A percentile compares a stretch with the other conserved stretches of the same genome.
phyloP scores from a whole-genome alignment of 2,329 filamentous ascomycete genomes.

The Sclerotiophoma versabilis region DNA sequence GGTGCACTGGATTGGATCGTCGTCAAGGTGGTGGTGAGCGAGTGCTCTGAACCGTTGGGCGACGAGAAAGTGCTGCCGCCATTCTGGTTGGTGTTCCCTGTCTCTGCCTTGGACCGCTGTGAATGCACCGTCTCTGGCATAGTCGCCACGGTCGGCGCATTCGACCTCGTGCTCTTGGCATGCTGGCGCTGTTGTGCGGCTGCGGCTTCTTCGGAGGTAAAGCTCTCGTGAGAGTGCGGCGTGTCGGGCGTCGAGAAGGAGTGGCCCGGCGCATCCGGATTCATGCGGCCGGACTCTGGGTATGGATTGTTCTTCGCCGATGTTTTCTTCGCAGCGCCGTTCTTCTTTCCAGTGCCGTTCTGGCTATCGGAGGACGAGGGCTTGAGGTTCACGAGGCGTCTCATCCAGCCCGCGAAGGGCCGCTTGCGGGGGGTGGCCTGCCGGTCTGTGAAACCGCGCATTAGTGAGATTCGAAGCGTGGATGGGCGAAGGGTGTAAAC shows the following conservation, averaged over 20 bases:
- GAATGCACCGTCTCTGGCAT: slow-evolving; percentile 79
- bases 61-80: slow-evolving; percentile 84
- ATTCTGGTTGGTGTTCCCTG: slow-evolving; percentile 65
- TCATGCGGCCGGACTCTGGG: slow-evolving; percentile 74
- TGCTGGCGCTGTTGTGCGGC: slow-evolving; percentile 60
- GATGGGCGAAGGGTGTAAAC: neutral
- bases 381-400: slow-evolving; percentile 89
- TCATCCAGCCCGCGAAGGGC: slow-evolving; percentile 93
- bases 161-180: slow-evolving; percentile 72
- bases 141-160: slow-evolving; percentile 82
- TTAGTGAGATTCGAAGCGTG: slow-evolving; percentile 26
- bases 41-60: slow-evolving; percentile 79
- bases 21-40: slow-evolving; percentile 81
- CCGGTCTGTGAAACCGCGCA: slow-evolving; percentile 29
- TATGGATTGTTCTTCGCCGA: slow-evolving; percentile 89
- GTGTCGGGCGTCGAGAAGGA: slow-evolving; percentile 60
- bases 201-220: slow-evolving; percentile 64
- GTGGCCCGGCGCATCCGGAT: slow-evolving; percentile 53
- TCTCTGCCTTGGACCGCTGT: slow-evolving; percentile 82
- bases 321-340: slow-evolving; percentile 62
- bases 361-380: slow-evolving; percentile 69
- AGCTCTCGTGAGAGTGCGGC: slow-evolving; percentile 54
- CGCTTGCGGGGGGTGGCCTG: slow-evolving; percentile 81
- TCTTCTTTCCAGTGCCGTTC: slow-evolving; percentile 52
- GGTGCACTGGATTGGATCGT: slow-evolving; percentile 80